Base-by-base conservation (phyloP, 345 rosid genomes). In the Citrus australasica region DNA sequence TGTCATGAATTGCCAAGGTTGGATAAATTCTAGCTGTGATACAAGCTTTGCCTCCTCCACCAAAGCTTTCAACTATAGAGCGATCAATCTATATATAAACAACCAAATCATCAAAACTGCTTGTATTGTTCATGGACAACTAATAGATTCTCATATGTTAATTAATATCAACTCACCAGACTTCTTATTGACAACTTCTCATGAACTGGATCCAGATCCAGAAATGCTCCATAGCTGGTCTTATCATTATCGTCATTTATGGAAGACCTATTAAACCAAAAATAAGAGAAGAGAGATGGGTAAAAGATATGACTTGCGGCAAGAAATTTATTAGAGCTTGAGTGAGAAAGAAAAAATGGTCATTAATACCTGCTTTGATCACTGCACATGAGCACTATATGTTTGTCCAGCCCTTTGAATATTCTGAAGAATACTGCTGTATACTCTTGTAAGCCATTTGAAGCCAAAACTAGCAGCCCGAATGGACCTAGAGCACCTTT, bases 391-490 rank as follows among this genome's bases (percentile, higher is more conserved):
- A 94, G 88, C 76, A 91, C 98, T 40, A 82, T 90, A 80, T 82
- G 79, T 71, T 87, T 88, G 56, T 58, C 61, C 4, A 72, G 65
- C 30, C 35, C 32, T 16, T 73, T 73, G 67, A 59, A 73, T 9
- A 73, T 74, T 27, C 67, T 48, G 30, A 42, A 94, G 76, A 86
- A 94, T 22, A 92, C 85, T 62, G 93, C 83, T 14, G 92, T 91
- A 77, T 87, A 80, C 77, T 94, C 97, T 77, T 84, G 71, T 80
- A 87, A 76, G 71, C 81, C 89, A 76, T 89, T 71, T 2, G 94
- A 88, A 17, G 94, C 94, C 24, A 94, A 85, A 75, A 80, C 89
- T 80, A 86, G 85, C 73, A 92, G 60, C 67, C 98, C 97, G 72
- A 91, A 89, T 82, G 96, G 98, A 58, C 97, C 94, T 25, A 91